A percentile compares a stretch with the other conserved stretches of the same genome.
Conservation (phyloP, 2,329 filamentous ascomycete species). For the Penicillium sclerotiorum region DNA sequence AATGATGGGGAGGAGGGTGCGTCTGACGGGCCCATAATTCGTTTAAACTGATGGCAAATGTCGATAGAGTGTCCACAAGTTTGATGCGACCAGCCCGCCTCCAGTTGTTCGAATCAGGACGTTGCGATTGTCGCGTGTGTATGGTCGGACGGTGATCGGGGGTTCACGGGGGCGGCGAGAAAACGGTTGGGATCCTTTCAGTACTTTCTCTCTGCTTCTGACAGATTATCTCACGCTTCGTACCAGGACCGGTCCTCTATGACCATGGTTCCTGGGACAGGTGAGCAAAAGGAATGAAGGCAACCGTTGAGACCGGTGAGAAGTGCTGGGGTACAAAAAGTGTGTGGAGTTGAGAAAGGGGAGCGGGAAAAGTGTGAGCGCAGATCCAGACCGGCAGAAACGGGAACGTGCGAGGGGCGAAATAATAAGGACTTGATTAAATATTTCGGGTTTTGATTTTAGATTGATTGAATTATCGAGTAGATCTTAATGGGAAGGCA, state of each 20-base stretch:
- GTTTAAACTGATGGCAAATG: conserved; percentile 7
- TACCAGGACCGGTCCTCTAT: conserved; percentile 23
- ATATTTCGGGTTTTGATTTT: no score
- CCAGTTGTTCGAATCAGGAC: conserved; percentile 2
- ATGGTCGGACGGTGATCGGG: conserved; percentile 8
- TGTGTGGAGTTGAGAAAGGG: conserved; percentile 29
- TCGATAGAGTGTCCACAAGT: conserved; percentile 9
- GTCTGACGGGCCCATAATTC: conserved; percentile 42
- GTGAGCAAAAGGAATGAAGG: background rate
- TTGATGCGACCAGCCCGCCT: conserved; percentile 14
- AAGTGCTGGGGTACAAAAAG: conserved; percentile 20
- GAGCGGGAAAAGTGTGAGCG: conserved; percentile 31
- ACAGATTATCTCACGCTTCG: conserved; percentile 10
- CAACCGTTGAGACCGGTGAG: background rate
- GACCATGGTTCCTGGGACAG: conserved; percentile 24
- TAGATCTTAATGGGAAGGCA: no score
- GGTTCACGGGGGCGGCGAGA: conserved; percentile 6
- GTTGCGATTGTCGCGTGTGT: conserved; percentile 15
- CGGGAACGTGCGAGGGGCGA: conserved; percentile 9
- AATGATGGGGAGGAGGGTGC: conserved; percentile 41
- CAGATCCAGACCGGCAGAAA: conserved; percentile 26
- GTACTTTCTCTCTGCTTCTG: no score
- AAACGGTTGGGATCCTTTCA: no score
- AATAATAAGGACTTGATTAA: no score
- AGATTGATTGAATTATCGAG: no score